Percentiles rank a stretch among this genome's conserved stretches.
These are phyloP conservation scores for Phytophthora pini DNA, from an alignment of 352 stramenopile species.

Conservation along the genomic window DNA sequence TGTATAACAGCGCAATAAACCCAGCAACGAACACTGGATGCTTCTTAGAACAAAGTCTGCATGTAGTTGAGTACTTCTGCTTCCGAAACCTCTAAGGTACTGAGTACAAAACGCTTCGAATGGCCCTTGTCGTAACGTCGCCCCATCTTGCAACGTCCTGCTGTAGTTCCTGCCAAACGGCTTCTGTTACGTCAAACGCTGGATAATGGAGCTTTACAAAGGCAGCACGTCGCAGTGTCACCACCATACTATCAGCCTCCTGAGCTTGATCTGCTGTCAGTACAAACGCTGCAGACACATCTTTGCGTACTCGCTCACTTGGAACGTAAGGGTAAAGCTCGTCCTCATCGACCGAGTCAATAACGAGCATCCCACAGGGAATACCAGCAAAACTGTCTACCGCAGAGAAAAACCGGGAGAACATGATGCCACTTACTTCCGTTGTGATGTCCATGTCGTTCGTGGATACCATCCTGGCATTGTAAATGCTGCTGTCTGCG, in stretches of 20 bases:
- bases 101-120: constrained; percentile 26
- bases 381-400: neutral
- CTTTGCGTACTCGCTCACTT: constrained; percentile 25
- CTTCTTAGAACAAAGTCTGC: no score
- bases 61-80: no score
- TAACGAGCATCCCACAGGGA: constrained; percentile 15
- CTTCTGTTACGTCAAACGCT: constrained; percentile 14
- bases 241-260: constrained; percentile 15
- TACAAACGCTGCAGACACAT: constrained; percentile 17
- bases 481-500: constrained; percentile 20
- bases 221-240: constrained; percentile 24
- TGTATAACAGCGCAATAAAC: no score
- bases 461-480: constrained; percentile 20
- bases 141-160: constrained; percentile 26
- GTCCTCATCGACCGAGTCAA: constrained; percentile 34
- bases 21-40: no score
- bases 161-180: constrained; percentile 19
- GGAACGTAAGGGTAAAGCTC: constrained; percentile 27
- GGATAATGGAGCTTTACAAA: constrained; percentile 23
- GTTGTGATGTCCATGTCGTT: constrained; percentile 10
- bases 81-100: constrained; percentile 1
- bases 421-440: constrained; percentile 16
- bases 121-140: constrained; percentile 22
- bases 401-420: constrained; percentile 4
- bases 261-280: constrained; percentile 11